phyloP scores from a whole-genome alignment of 306 rosid species.

The Castanopsis chinensis region DNA sequence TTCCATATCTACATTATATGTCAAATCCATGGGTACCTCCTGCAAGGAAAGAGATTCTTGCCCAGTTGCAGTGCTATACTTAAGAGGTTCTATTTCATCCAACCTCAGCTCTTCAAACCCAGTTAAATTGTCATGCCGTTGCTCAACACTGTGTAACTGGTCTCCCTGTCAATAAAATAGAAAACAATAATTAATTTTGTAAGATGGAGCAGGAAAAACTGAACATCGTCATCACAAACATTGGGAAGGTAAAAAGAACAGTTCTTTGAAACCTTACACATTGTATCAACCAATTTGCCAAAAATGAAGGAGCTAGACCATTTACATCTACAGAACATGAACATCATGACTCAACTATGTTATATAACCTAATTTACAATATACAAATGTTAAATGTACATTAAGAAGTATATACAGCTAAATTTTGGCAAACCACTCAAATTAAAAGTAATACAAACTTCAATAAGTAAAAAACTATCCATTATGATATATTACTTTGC shows the following conservation, averaged over 20 bases:
- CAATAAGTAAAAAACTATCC: no score
- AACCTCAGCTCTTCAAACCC: conserved; percentile 44
- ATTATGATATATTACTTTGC: not conserved
- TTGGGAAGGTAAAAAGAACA: not conserved
- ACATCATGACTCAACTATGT: not conserved
- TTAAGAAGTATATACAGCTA: not conserved
- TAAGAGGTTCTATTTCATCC: conserved; percentile 43
- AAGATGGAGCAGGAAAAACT: conserved; percentile 20
- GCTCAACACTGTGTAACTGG: conserved; percentile 22
- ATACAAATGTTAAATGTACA: not conserved
- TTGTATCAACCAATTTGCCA: not conserved
- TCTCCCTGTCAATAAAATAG: conserved; percentile 39
- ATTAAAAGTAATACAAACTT: not conserved
- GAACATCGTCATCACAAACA: not conserved
- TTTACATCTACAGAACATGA: not conserved
- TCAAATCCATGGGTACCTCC: conserved; percentile 40
- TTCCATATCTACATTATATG: conserved; percentile 34
- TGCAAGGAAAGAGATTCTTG: conserved; percentile 45
- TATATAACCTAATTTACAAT: not conserved
- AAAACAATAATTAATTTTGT: conserved; percentile 11
- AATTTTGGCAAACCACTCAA: not conserved
- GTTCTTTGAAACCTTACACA: not conserved
- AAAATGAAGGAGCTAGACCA: not conserved
- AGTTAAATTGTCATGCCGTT: conserved; percentile 25
- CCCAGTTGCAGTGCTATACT: conserved; percentile 37